phyloP scores from a whole-genome alignment of 495 filamentous ascomycete species.

The Mycothermus thermophilus region DNA sequence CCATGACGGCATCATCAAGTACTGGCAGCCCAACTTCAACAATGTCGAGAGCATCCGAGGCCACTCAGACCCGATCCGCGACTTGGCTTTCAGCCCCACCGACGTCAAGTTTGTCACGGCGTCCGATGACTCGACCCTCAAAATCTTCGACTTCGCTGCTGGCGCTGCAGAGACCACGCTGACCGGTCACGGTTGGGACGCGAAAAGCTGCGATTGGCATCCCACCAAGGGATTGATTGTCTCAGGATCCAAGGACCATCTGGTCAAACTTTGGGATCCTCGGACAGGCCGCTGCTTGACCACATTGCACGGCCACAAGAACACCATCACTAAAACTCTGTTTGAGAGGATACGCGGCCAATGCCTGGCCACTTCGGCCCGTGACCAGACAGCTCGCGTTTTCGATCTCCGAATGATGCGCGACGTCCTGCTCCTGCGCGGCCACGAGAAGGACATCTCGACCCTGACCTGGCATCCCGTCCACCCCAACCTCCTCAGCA shows the following conservation, averaged over 20 bases:
- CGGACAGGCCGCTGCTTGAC: constrained; percentile 78
- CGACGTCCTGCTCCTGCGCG: constrained; percentile 78
- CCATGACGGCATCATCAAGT: constrained; percentile 89
- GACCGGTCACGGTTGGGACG: constrained; percentile 89
- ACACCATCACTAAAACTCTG: constrained; percentile 75
- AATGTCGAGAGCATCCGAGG: constrained; percentile 91
- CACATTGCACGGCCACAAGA: constrained; percentile 94
- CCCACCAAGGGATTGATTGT: constrained; percentile 88
- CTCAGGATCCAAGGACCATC: constrained; percentile 92
- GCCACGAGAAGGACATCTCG: constrained; percentile 90
- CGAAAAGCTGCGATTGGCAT: constrained; percentile 94
- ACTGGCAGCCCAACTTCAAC: constrained; percentile 99
- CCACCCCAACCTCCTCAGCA: constrained; percentile 76
- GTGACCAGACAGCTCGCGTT: constrained; percentile 80
- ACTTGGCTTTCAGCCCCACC: constrained; percentile 83
- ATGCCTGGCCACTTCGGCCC: constrained; percentile 78
- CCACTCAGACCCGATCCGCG: constrained; percentile 76
- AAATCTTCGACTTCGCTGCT: constrained; percentile 93
- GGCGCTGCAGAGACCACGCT: constrained; percentile 67
- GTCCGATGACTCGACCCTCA: constrained; percentile 81
- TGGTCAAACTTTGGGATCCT: constrained; percentile 96
- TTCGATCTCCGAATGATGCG: constrained; percentile 98
- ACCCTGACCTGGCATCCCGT: constrained; percentile 89
- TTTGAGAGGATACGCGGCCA: constrained; percentile 76
- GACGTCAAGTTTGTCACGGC: constrained; percentile 94